Base-by-base conservation (phyloP, 2,329 filamentous ascomycete genomes). In the Apiospora rasikravindrae region DNA sequence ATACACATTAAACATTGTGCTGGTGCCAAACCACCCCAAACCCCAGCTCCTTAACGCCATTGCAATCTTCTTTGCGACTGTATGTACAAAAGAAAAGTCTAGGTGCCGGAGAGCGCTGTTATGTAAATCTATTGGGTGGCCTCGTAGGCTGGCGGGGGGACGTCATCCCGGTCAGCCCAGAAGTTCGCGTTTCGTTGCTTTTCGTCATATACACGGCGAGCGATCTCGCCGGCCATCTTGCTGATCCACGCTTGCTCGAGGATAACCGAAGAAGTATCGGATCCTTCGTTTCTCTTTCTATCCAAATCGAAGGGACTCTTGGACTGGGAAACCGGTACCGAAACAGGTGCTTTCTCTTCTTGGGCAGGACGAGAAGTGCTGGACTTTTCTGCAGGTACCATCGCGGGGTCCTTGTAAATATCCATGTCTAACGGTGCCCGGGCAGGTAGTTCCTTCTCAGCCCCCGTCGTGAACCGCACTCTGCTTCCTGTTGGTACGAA, bases 161-260 rank as follows among this genome's bases (percentile, higher is more conserved):
- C 81, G 67, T 89, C 87, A 73, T 91, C 87, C 70, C 85, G 83
- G 72, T 90, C 88, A 57, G 87, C 84, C 87, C 87, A 89, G 69
- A 87, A 84, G 6, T 81, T 82, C 37, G 85, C 83, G 70, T 88
- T 85, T 47, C 86, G 84, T 70, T 87, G 85, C 83, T 98, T 96
- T 83, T 98, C 94, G 76, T 98, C 94, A 76, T 96, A 94, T 75
- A 97, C 94, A 71, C 94, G 92, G 69, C 91, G 87, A 47, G 95
- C 94, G 77, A 98, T 96, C 82, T 98, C 96, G 75, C 92, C 92
- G 6, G 96, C 95, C 90, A 99, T 96, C 85, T 98, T 96, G 85
- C 92, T 91, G 83, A 96, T 93, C 93, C 94, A 96, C 2, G 93
- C 94, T 81, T 94, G 92, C 80, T 95, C 93, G 37, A 94, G 85